Percentiles rank a stretch among this genome's conserved stretches.
Evolutionary conservation across 768 basidiomycete genomes (phyloP).

Genomic region (Megacollybia marginata): DNA sequence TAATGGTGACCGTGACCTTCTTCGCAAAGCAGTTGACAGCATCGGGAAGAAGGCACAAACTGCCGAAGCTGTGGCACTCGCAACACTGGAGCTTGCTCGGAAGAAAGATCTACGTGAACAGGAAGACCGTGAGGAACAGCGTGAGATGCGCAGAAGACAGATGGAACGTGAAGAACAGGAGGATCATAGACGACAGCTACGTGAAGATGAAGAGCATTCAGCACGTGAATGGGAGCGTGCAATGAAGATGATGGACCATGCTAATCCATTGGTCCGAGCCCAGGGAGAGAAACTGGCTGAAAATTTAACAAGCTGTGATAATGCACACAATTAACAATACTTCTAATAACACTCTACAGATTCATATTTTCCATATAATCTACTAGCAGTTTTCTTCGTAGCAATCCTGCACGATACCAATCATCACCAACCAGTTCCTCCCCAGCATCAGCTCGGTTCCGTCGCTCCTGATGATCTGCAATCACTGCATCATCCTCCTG

Average conservation of each 20-base stretch:
- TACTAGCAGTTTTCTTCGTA: background rate
- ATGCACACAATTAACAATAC: background rate
- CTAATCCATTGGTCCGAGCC: background rate
- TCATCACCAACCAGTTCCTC: conserved; percentile 5
- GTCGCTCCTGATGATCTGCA: background rate
- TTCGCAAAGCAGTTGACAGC: background rate
- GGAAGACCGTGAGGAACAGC: background rate
- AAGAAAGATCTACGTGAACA: background rate
- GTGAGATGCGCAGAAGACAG: background rate
- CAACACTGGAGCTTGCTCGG: background rate
- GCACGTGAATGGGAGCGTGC: conserved; percentile 1
- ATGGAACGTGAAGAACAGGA: background rate
- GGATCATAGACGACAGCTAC: no score
- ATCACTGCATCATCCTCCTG: conserved; percentile 2
- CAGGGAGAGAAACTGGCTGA: background rate
- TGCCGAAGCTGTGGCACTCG: background rate
- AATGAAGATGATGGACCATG: conserved; percentile 2
- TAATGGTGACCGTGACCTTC: background rate
- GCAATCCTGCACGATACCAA: conserved; percentile 9
- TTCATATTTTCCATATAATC: no score
- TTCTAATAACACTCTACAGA: background rate
- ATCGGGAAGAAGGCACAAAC: background rate
- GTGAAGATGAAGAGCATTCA: background rate
- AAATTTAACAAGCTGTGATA: no score
- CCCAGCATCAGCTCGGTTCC: background rate